Evolutionary conservation across 495 filamentous ascomycete genomes (phyloP), one percentile per base, ranked within the genome.

Genomic region (Aspergillus avenaceus): DNA sequence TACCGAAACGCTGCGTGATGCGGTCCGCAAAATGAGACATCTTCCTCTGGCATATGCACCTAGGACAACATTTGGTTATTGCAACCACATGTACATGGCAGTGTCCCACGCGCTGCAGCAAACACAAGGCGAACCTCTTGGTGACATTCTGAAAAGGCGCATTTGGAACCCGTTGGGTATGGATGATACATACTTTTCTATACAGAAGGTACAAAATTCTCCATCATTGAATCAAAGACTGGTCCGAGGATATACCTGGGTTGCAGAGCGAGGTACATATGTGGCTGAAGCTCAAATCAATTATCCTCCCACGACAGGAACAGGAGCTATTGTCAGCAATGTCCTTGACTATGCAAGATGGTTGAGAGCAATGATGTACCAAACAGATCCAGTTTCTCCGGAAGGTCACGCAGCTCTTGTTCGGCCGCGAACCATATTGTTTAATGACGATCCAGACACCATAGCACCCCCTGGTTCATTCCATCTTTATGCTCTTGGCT

Each of bases 141-240:
- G 72, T 0, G 50, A 60, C 0, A 54, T 70, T 13, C 48, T 84
- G 54, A 56, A 58, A 5, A 60, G 70, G 22, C 47, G 58, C 7
- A 67, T 81, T n/a, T 82, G 75, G 71, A 53, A 43, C 40, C 76
- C 73, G 1, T 56, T 82, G n/a, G 67, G 61, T 0, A 81, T 83
- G 79, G 41, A 61, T 0, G 46, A 61, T 8, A 63, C 60, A 0
- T 66, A 58, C 11, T 58, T 58, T 14, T 73, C 72, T 11, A 65
- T 66, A 13, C 25, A 47, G 4, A 53, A 60, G 24, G 61, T 55
- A 18, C 48, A 49, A 24, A 36, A 29, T 21, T 24, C 26, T 9
- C 53, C 55, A 13, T 19, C 42, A 14, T 37, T 13, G 5, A 41
- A 45, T 0, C 16, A 27, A 6, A 50, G 44, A 13, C 21, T 60